These are phyloP conservation scores for Begonia loranthoides DNA, from an alignment of 306 rosid species.

Conservation along the genomic window DNA sequence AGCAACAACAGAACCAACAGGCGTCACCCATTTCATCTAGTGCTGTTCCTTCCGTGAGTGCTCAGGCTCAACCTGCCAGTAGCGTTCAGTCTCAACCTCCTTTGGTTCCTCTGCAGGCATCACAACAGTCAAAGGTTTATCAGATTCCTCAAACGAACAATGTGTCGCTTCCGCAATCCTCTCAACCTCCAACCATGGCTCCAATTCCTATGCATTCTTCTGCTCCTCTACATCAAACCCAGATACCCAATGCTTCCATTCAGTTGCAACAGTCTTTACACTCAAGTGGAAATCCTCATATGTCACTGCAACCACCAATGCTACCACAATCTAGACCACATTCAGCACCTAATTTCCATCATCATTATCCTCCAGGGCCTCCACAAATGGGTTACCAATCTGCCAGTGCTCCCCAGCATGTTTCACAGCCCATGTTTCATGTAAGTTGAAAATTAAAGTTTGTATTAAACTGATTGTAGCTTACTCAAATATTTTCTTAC, in stretches of 20 bases:
- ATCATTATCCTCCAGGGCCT: slow-evolving; percentile 59
- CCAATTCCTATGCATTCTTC: slow-evolving; percentile 49
- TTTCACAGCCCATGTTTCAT: slow-evolving; percentile 64
- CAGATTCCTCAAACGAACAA: slow-evolving; percentile 38
- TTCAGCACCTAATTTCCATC: slow-evolving; percentile 46
- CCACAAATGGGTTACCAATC: slow-evolving; percentile 57
- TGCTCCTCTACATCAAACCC: slow-evolving; percentile 54
- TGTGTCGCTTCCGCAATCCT: slow-evolving; percentile 43
- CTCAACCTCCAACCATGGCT: slow-evolving; percentile 56
- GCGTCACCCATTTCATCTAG: slow-evolving; percentile 40
- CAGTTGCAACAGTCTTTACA: slow-evolving; percentile 68
- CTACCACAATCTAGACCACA: slow-evolving; percentile 67
- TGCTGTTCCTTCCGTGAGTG: slow-evolving; percentile 42
- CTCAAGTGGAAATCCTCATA: slow-evolving; percentile 50
- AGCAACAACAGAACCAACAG: slow-evolving; percentile 59
- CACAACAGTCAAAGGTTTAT: slow-evolving; percentile 65
- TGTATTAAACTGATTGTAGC: slow-evolving; percentile 5
- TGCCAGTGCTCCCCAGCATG: slow-evolving; percentile 53
- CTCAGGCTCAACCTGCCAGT: slow-evolving; percentile 48
- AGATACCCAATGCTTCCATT: slow-evolving; percentile 32
- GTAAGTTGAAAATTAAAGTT: slow-evolving; percentile 29
- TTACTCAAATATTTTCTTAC: background rate
- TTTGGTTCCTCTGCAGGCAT: slow-evolving; percentile 40
- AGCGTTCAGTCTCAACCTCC: slow-evolving; percentile 53
- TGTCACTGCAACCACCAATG: slow-evolving; percentile 64